phyloP scores from a whole-genome alignment of 2,329 filamentous ascomycete species.

The Calonectria fujianensis region DNA sequence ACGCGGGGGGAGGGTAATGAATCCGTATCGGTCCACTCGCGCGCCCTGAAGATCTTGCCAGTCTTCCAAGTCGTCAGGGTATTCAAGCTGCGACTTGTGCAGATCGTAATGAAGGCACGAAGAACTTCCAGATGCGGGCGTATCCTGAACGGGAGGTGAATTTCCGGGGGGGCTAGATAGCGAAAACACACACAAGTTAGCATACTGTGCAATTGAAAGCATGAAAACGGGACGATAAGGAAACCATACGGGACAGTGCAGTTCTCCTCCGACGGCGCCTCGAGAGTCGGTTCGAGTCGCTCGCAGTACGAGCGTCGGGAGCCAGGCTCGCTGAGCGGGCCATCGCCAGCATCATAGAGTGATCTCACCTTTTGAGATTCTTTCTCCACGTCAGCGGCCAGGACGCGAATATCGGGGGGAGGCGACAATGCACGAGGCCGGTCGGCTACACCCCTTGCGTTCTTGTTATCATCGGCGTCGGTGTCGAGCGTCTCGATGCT shows the following conservation, averaged over 20 bases:
- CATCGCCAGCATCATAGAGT: slow-evolving; percentile 76
- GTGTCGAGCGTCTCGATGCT: slow-evolving; percentile 52
- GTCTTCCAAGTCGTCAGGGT: slow-evolving; percentile 78
- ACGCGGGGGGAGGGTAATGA: slow-evolving; percentile 72
- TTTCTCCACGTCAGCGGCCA: slow-evolving; percentile 74
- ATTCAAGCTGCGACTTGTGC: slow-evolving; percentile 65
- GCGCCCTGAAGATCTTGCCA: slow-evolving; percentile 78
- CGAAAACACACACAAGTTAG: slow-evolving; percentile 52
- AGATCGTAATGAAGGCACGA: slow-evolving; percentile 66
- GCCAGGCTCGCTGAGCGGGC: slow-evolving; percentile 72
- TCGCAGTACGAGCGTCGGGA: slow-evolving; percentile 68
- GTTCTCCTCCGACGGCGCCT: slow-evolving; percentile 71
- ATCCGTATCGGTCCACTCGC: slow-evolving; percentile 81
- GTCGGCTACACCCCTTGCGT: slow-evolving; percentile 41
- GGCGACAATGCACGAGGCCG: slow-evolving; percentile 49
- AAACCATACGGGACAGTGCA: slow-evolving; percentile 75
- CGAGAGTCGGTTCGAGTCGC: slow-evolving; percentile 69
- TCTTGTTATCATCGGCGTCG: slow-evolving; percentile 42
- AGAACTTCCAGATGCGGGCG: slow-evolving; percentile 66
- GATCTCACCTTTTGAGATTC: slow-evolving; percentile 81
- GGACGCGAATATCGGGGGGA: slow-evolving; percentile 70
- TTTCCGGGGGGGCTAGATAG: slow-evolving; percentile 54
- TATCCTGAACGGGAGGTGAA: slow-evolving; percentile 59
- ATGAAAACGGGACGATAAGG: slow-evolving; percentile 61
- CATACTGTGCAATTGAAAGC: slow-evolving; percentile 51